phyloP scores from a whole-genome alignment of 495 filamentous ascomycete genomes.

The Umbilicaria muhlenbergii region DNA sequence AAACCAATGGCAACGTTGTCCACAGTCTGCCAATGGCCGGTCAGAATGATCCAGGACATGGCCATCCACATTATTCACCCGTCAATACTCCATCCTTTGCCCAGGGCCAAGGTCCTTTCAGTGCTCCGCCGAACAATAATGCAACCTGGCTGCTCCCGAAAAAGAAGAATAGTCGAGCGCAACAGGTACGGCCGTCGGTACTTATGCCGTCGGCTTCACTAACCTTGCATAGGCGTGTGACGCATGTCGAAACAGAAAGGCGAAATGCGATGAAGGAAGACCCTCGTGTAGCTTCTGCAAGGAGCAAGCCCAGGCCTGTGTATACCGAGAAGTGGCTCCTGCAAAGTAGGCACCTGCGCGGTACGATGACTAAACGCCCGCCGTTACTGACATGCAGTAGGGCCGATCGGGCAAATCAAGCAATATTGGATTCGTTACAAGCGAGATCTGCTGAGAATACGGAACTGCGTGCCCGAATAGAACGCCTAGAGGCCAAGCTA shows the following conservation, averaged over 20 bases:
- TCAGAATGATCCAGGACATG: constrained; percentile 8
- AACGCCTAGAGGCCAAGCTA: constrained; percentile 22
- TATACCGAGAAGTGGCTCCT: constrained; percentile 44
- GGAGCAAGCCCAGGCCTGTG: constrained; percentile 36
- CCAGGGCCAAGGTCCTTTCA: constrained; percentile 2
- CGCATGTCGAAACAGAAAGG: constrained; percentile 43
- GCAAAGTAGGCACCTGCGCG: constrained; percentile 31
- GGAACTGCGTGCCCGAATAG: constrained; percentile 24
- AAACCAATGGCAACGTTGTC: constrained; percentile 10
- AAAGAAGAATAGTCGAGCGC: constrained; percentile 13
- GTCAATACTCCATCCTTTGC: constrained; percentile 9
- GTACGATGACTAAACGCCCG: not conserved
- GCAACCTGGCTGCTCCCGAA: constrained; percentile 7
- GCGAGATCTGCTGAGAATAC: not conserved
- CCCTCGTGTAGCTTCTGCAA: constrained; percentile 43
- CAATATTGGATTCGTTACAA: constrained; percentile 9
- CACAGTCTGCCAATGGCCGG: constrained; percentile 13
- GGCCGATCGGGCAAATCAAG: constrained; percentile 15
- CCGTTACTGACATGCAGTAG: constrained; percentile 3
- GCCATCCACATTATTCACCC: constrained; percentile 7
- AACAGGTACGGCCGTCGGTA: constrained; percentile 5
- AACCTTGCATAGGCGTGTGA: constrained; percentile 34
- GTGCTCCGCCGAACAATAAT: constrained; percentile 1
- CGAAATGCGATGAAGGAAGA: constrained; percentile 48
- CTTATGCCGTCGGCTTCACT: not conserved